A percentile compares a stretch with the other conserved stretches of the same genome.
These are phyloP conservation scores for Daldinia eschscholtzii DNA, from an alignment of 2,329 filamentous ascomycete species.

Conservation along the genomic window DNA sequence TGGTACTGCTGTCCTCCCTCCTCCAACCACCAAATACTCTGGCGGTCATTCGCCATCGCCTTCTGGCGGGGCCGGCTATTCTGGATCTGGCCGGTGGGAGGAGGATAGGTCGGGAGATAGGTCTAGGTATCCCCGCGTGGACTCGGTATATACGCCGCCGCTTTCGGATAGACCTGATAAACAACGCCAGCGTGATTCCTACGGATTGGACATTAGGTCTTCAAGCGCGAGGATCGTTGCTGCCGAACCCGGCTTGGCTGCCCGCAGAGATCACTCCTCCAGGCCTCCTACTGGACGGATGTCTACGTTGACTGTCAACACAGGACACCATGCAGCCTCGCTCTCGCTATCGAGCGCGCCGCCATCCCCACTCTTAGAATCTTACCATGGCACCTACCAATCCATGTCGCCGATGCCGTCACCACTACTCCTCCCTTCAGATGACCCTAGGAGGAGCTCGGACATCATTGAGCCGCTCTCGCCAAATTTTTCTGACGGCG, in stretches of 20 bases:
- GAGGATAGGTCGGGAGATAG: slow-evolving; percentile 56
- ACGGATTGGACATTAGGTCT: slow-evolving; percentile 55
- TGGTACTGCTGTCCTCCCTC: slow-evolving; percentile 52
- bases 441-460: slow-evolving; percentile 59
- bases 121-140: slow-evolving; percentile 51
- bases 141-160: slow-evolving; percentile 43
- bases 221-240: slow-evolving; percentile 58
- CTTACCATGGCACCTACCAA: slow-evolving; percentile 94
- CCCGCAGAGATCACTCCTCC: slow-evolving; percentile 59
- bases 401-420: slow-evolving; percentile 95
- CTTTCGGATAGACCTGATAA: slow-evolving; percentile 38
- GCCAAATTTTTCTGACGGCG: slow-evolving; percentile 64
- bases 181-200: slow-evolving; percentile 51
- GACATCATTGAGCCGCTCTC: slow-evolving; percentile 64
- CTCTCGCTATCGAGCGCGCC: slow-evolving; percentile 71
- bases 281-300: slow-evolving; percentile 63
- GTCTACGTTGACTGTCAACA: slow-evolving; percentile 66
- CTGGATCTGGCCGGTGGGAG: slow-evolving; percentile 55
- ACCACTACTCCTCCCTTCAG: slow-evolving; percentile 72
- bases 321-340: slow-evolving; percentile 57
- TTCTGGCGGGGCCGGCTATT: slow-evolving; percentile 47
- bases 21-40: slow-evolving; percentile 35
- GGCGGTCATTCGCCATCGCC: slow-evolving; percentile 47
- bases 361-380: slow-evolving; percentile 86
- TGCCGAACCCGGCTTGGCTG: slow-evolving; percentile 55